Percentiles rank a stretch among this genome's conserved stretches.
phyloP scores from a whole-genome alignment of 805 yeast species.

The Ogataea nitratoaversa region DNA sequence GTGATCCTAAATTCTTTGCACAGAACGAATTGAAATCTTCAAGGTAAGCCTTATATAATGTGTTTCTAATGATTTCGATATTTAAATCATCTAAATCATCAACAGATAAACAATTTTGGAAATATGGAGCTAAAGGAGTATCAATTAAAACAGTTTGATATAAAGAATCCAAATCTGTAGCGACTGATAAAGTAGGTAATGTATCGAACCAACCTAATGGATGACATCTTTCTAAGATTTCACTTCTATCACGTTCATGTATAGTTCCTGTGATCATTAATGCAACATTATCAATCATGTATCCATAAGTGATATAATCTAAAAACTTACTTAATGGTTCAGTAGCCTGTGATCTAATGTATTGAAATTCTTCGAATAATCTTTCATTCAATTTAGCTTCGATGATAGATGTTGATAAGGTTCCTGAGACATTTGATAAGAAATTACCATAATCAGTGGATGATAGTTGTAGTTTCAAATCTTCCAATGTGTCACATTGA shows the following conservation, averaged over 20 bases:
- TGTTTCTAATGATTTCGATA: constrained; percentile 91
- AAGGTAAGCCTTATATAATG: constrained; percentile 85
- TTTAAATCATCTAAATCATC: constrained; percentile 92
- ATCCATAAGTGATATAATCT: constrained; percentile 92
- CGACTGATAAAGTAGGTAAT: constrained; percentile 88
- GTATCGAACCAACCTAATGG: constrained; percentile 99
- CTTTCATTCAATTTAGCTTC: constrained; percentile 74
- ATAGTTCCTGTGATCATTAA: constrained; percentile 95
- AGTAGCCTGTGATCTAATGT: constrained; percentile 77
- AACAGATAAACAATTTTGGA: constrained; percentile 80
- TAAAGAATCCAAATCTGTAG: constrained; percentile 90
- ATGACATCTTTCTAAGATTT: constrained; percentile 85
- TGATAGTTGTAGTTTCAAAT: constrained; percentile 86
- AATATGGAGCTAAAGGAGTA: constrained; percentile 96
- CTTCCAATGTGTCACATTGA: constrained; percentile 94
- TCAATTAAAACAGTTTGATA: constrained; percentile 91
- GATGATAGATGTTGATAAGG: constrained; percentile 82
- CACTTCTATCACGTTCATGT: constrained; percentile 88
- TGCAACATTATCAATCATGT: constrained; percentile 97
- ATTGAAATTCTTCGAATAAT: constrained; percentile 78
- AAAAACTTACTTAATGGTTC: constrained; percentile 77
- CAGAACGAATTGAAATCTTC: constrained; percentile 80
- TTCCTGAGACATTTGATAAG: constrained; percentile 73
- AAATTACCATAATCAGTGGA: constrained; percentile 96
- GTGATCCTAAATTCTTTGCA: constrained; percentile 54